phyloP scores from a whole-genome alignment of 441 rosid genomes.

The Omphalea diandra region DNA sequence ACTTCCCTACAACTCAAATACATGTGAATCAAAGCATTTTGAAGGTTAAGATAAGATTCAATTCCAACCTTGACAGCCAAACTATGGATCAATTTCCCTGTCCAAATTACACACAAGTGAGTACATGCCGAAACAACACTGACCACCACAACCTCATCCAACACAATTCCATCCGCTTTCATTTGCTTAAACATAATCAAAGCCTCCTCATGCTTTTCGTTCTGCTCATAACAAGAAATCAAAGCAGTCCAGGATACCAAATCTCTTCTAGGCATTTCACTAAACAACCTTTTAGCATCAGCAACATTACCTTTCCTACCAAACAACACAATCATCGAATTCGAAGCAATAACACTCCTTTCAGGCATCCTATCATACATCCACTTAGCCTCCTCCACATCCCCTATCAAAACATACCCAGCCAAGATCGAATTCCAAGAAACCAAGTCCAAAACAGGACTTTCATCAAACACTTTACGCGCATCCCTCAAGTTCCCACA shows the following conservation, averaged over 20 bases:
- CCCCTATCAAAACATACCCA: slow-evolving; percentile 41
- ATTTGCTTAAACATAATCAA: slow-evolving; percentile 40
- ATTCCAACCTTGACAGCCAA: slow-evolving; percentile 42
- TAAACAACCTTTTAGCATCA: slow-evolving; percentile 43
- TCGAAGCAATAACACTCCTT: slow-evolving; percentile 49
- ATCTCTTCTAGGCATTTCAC: slow-evolving; percentile 44
- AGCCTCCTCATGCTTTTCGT: slow-evolving; percentile 44
- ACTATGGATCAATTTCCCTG: slow-evolving; percentile 41
- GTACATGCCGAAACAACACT: slow-evolving; percentile 54
- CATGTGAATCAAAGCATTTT: slow-evolving; percentile 58
- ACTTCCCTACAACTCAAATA: slow-evolving; percentile 48
- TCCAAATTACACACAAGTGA: slow-evolving; percentile 21
- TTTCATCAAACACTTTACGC: slow-evolving; percentile 48
- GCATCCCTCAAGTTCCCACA: slow-evolving; percentile 43
- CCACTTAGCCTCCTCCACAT: slow-evolving; percentile 43
- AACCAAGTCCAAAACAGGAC: slow-evolving; percentile 44
- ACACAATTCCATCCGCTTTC: slow-evolving; percentile 34
- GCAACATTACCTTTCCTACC: slow-evolving; percentile 40
- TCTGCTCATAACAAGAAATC: slow-evolving; percentile 56
- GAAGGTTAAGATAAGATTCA: slow-evolving; percentile 50
- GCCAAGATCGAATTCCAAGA: slow-evolving; percentile 67
- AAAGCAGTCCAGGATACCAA: slow-evolving; percentile 65
- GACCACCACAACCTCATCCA: slow-evolving; percentile 53
- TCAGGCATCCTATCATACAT: slow-evolving; percentile 45
- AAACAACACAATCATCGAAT: slow-evolving; percentile 57